phyloP scores from a whole-genome alignment of 2,329 filamentous ascomycete species.

The Trichoderma arundinaceum region DNA sequence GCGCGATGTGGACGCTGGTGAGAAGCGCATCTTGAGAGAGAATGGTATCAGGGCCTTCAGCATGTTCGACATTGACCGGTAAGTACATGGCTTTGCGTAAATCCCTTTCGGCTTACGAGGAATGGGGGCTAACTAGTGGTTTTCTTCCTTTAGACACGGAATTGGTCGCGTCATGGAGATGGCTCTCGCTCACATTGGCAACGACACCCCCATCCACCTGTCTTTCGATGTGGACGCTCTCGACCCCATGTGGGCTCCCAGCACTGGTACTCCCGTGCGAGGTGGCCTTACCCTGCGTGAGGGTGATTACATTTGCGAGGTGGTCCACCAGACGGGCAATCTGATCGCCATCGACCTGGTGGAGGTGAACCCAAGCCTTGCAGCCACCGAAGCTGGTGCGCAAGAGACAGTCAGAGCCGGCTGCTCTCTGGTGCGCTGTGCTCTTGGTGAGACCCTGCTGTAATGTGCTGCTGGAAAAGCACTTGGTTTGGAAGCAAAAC shows the following conservation, averaged over 20 bases:
- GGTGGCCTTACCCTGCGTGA: conserved; percentile 92
- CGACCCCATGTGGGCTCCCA: conserved; percentile 94
- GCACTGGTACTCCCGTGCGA: conserved; percentile 91
- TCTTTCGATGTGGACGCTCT: conserved; percentile 97
- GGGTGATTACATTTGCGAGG: conserved; percentile 95
- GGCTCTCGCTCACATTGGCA: conserved; percentile 95
- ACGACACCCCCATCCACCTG: conserved; percentile 93
- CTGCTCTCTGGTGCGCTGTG: conserved; percentile 88
- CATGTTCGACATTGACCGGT: conserved; percentile 98
- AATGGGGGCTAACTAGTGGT: not conserved
- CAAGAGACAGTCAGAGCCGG: conserved; percentile 88
- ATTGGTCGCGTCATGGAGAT: conserved; percentile 97
- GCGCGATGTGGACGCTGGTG: conserved; percentile 87
- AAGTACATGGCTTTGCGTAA: conserved; percentile 41
- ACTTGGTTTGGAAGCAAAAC: not conserved
- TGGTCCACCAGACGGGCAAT: conserved; percentile 78
- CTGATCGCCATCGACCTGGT: conserved; percentile 82
- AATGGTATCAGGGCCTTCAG: conserved; percentile 93
- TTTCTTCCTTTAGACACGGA: conserved; percentile 65
- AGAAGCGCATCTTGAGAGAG: conserved; percentile 90
- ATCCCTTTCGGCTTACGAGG: too few relatives aligned
- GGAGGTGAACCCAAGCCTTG: conserved; percentile 78
- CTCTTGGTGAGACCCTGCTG: conserved; percentile 87
- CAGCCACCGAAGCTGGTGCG: conserved; percentile 68
- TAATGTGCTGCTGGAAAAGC: conserved; percentile 65